Conservation (phyloP, 1,284 basidiomycete species). For the Paramarasmius palmivorus region DNA sequence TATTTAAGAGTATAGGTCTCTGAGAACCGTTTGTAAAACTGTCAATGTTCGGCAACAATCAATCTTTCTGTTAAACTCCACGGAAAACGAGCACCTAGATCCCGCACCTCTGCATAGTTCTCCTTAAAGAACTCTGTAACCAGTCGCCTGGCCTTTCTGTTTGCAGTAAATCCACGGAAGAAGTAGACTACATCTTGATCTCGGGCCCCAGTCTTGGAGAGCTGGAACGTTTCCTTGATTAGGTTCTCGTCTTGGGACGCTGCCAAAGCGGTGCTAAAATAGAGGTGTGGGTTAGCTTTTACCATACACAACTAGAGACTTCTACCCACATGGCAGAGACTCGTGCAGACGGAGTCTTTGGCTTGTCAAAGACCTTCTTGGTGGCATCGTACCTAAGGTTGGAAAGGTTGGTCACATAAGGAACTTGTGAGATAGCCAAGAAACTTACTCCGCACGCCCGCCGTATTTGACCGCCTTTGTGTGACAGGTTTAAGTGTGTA, state of each 20-base stretch:
- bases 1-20: slow-evolving; percentile 61
- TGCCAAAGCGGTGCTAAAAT: slow-evolving; percentile 40
- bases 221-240: slow-evolving; percentile 59
- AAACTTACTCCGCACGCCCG: not conserved
- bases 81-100: not conserved
- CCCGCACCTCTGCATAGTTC: slow-evolving; percentile 69
- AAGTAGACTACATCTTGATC: slow-evolving; percentile 69
- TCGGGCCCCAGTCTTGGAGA: slow-evolving; percentile 55
- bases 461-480: not conserved
- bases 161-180: slow-evolving; percentile 44
- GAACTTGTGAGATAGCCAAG: not conserved
- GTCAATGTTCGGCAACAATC: slow-evolving; percentile 21
- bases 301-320: not conserved
- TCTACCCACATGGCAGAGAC: slow-evolving; percentile 65
- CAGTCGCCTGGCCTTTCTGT: slow-evolving; percentile 43
- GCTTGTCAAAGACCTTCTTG: slow-evolving; percentile 69
- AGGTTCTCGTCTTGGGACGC: slow-evolving; percentile 44
- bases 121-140: slow-evolving; percentile 42
- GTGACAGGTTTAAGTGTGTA: not conserved
- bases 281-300: not conserved
- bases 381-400: slow-evolving; percentile 61
- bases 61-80: not conserved
- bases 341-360: slow-evolving; percentile 71
- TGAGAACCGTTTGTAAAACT: slow-evolving; percentile 75
- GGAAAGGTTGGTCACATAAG: not conserved